Conservation (phyloP, 495 filamentous ascomycete genomes). For the Hyaloscypha variabilis region DNA sequence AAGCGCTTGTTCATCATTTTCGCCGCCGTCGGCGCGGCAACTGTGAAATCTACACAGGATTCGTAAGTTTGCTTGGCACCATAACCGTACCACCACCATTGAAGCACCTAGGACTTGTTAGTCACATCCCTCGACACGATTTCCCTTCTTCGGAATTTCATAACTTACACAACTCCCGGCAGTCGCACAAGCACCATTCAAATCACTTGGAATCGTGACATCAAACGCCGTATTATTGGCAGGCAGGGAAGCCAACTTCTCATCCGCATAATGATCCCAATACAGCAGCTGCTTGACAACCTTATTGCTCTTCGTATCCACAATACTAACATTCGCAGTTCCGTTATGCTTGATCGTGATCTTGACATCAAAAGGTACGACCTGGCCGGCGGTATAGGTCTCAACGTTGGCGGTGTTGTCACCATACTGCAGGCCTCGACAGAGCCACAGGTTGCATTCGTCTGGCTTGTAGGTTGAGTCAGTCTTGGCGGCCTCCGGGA, state of each 20-base stretch:
- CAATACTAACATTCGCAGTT: constrained; percentile 69
- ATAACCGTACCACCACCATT: constrained; percentile 71
- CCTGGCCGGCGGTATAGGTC: constrained; percentile 16
- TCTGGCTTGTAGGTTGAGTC: constrained; percentile 45
- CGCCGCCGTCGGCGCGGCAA: constrained; percentile 26
- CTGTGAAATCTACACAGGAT: constrained; percentile 70
- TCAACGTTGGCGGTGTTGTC: constrained; percentile 40
- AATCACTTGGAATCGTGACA: constrained; percentile 61
- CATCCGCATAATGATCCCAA: constrained; percentile 59
- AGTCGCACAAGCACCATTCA: constrained; percentile 58
- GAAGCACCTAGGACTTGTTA: constrained; percentile 39
- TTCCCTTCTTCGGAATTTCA: not conserved
- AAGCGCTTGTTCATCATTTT: not conserved
- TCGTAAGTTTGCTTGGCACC: constrained; percentile 73
- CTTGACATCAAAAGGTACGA: constrained; percentile 29
- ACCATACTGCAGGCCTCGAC: constrained; percentile 61
- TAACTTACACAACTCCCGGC: constrained; percentile 59
- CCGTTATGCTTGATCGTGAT: constrained; percentile 67
- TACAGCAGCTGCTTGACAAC: constrained; percentile 55
- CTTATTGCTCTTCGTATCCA: constrained; percentile 61
- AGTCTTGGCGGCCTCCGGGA: constrained; percentile 47
- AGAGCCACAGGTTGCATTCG: constrained; percentile 55
- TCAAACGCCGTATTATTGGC: constrained; percentile 64
- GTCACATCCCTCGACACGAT: not conserved
- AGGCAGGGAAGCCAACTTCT: constrained; percentile 44